Evolutionary conservation across 331 rosid genomes (phyloP).

Genomic region (Malus hybrid): DNA sequence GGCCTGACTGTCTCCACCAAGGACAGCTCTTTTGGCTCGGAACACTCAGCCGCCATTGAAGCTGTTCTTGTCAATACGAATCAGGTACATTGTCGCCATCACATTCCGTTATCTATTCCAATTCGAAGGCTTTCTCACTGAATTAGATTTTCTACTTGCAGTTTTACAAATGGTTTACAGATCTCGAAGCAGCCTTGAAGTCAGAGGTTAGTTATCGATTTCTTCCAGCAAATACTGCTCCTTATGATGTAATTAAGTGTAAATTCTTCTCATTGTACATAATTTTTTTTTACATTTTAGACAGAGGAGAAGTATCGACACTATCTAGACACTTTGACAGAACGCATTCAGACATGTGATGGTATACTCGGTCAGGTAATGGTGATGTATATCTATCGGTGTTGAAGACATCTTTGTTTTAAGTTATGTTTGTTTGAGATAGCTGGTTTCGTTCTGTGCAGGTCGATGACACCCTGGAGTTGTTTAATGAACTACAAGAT

Average conservation of each 20-base stretch:
- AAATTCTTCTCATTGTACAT: conserved; percentile 4
- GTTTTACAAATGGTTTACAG: conserved; percentile 96
- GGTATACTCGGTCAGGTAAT: conserved; percentile 78
- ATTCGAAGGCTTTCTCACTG: background rate
- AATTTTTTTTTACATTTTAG: conserved; percentile 26
- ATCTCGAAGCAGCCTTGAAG: conserved; percentile 95
- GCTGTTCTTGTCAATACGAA: conserved; percentile 78
- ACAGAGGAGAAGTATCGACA: conserved; percentile 99
- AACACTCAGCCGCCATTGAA: conserved; percentile 51
- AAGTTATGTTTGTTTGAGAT: conserved; percentile 4
- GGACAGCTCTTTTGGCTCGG: conserved; percentile 41
- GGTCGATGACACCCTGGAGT: conserved; percentile 86
- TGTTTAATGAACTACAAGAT: conserved; percentile 73
- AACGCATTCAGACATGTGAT: conserved; percentile 88
- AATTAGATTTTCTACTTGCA: conserved; percentile 24
- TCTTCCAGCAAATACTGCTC: background rate
- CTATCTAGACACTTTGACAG: conserved; percentile 75
- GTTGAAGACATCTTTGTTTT: background rate
- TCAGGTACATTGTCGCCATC: conserved; percentile 37
- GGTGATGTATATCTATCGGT: background rate
- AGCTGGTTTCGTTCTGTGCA: conserved; percentile 27
- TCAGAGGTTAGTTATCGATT: conserved; percentile 65
- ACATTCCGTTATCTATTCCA: background rate
- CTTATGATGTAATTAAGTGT: background rate
- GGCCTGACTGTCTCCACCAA: conserved; percentile 46